phyloP scores from a whole-genome alignment of 2,329 filamentous ascomycete species.

The Dothistroma pini region DNA sequence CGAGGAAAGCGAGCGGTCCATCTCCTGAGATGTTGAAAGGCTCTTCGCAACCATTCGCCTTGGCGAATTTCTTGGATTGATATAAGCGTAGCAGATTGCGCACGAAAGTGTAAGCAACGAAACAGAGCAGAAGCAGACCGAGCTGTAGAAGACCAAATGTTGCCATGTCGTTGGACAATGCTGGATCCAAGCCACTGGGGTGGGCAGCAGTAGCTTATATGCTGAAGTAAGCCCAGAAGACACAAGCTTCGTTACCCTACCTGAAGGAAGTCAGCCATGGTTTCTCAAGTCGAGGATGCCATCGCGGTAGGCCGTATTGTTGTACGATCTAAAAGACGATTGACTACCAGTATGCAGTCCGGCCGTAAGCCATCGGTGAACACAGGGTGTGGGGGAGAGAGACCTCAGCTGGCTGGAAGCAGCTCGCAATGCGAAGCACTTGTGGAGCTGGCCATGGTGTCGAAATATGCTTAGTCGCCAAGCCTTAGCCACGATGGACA shows the following conservation, averaged over 20 bases:
- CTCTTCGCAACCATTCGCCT: constrained; percentile 12
- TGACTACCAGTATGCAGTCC: not conserved
- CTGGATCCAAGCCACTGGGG: not conserved
- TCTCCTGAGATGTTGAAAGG: constrained; percentile 9
- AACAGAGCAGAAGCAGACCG: not conserved
- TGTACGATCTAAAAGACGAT: not conserved
- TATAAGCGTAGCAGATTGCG: not conserved
- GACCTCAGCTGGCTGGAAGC: not conserved
- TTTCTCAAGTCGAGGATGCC: not conserved
- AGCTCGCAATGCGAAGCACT: not conserved
- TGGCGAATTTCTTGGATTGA: constrained; percentile 10
- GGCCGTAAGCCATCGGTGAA: not conserved
- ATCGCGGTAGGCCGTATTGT: not conserved
- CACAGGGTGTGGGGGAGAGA: not conserved
- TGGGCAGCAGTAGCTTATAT: not conserved
- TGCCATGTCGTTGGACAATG: not conserved
- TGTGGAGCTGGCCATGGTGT: not conserved
- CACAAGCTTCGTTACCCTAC: not conserved
- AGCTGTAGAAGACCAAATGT: not conserved
- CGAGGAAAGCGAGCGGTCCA: not conserved
- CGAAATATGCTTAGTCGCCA: not conserved
- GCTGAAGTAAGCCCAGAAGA: not conserved
- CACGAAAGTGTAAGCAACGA: constrained; percentile 3
- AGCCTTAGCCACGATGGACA: too few species aligned
- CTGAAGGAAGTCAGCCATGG: not conserved